Evolutionary conservation across 768 basidiomycete species (phyloP).

Genomic region (Russula abietina): DNA sequence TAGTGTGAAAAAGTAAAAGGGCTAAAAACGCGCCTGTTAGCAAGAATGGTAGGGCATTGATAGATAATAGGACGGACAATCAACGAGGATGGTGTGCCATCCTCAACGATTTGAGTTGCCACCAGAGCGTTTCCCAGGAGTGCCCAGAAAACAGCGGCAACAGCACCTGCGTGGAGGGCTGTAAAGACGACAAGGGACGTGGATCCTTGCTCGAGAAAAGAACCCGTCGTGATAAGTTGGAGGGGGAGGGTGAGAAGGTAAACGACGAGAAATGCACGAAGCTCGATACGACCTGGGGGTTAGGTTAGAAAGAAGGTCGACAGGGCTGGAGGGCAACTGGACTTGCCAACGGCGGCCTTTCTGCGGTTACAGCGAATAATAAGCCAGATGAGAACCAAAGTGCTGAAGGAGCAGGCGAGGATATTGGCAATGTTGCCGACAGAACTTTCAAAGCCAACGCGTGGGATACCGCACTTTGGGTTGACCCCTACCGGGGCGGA

Average conservation of each 20-base stretch:
- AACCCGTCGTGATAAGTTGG: conserved; percentile 76
- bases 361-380: conserved; percentile 54
- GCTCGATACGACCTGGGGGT: conserved; percentile 56
- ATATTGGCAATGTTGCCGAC: conserved; percentile 86
- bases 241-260: conserved; percentile 71
- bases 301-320: conserved; percentile 3
- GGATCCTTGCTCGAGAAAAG: conserved; percentile 72
- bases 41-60: not conserved
- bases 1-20: conserved; percentile 49
- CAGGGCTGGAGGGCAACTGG: not conserved
- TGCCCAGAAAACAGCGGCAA: conserved; percentile 75
- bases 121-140: conserved; percentile 71
- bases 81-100: conserved; percentile 68
- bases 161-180: conserved; percentile 73
- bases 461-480: conserved; percentile 70
- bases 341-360: conserved; percentile 79
- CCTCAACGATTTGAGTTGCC: conserved; percentile 89
- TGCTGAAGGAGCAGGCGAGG: conserved; percentile 67
- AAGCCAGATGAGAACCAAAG: conserved; percentile 54
- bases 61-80: conserved; percentile 42
- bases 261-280: conserved; percentile 56
- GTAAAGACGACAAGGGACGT: conserved; percentile 62
- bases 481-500: conserved; percentile 80
- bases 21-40: conserved; percentile 37
- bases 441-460: conserved; percentile 49